Evolutionary conservation across 148 eudicot species (phyloP), one percentile per base, ranked within the genome.

Genomic region (Fagopyrum tataricum): DNA sequence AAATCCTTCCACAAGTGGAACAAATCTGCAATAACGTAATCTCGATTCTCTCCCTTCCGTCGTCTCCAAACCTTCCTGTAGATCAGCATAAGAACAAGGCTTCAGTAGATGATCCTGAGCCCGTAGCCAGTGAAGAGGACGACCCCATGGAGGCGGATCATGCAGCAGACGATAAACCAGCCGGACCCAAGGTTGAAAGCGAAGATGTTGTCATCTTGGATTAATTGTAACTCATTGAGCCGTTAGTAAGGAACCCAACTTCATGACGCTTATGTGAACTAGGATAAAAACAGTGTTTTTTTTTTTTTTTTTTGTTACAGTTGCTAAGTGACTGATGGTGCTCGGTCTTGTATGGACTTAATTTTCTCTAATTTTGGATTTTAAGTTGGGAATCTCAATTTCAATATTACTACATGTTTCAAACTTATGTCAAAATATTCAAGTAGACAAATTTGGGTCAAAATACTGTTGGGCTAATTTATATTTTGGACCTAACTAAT

Each of bases 1-100:
- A 64, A 64, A 64, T 64, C 43, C 69, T 64, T 64, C 69, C 69
- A 37, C 5, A 64, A 18, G 20, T 64, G 69, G 69, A 64, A 64
- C 4, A 64, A 14, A 64, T 64, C 21, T 3, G 18, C 69, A 37
- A 64, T 39, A 9, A 15, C 20, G 44, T 64, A 64, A 26, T 31
- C 18, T 18, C 20, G 44, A 64, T 64, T 64, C 69, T 64, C 43
- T 64, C 69, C 69, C 69, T 18, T 37, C 5, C 31, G 10, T 21
- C 39, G 13, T 31, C 14, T 21, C 6, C 18, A 18, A 53, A 53
- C 24, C 24, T 23, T 21, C 64, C 20, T 12, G 15, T 15, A 61
- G n/a, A 61, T 10, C n/a, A 24, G 7, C 67, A 15, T 26, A 61
- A 61, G 67, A 61, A 61, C 67, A 20, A 46, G 49, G 49, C 67